These are phyloP conservation scores for Potentilla sterilis DNA, from an alignment of 306 rosid species.

Conservation along the genomic window DNA sequence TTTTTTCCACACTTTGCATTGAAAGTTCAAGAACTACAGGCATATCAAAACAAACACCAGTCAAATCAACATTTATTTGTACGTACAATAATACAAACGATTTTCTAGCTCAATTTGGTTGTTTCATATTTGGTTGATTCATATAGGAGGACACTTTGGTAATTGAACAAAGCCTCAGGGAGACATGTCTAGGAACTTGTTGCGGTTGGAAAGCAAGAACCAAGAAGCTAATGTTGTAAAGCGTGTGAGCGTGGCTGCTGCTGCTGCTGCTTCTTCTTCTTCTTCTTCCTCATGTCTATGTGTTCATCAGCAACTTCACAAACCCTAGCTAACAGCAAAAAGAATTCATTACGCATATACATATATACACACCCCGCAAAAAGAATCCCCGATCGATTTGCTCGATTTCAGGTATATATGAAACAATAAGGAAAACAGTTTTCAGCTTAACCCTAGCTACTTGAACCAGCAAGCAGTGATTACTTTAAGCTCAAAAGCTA, in stretches of 20 bases:
- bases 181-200: conserved; percentile 53
- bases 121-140: neutral
- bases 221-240: conserved; percentile 27
- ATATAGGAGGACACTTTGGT: conserved; percentile 29
- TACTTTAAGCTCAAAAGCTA: neutral
- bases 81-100: neutral
- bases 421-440: neutral
- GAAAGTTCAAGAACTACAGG: neutral
- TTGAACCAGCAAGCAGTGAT: neutral
- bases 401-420: neutral
- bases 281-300: neutral
- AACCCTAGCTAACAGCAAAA: conserved; percentile 28
- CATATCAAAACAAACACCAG: neutral
- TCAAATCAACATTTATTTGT: neutral
- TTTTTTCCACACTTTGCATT: neutral
- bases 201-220: conserved; percentile 36
- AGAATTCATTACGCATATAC: neutral
- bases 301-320: neutral
- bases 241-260: conserved; percentile 4
- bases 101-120: neutral
- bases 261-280: neutral
- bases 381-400: neutral
- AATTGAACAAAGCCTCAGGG: conserved; percentile 18
- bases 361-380: neutral
- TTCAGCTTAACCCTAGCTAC: conserved; percentile 5